These are phyloP conservation scores for Mycena polygramma DNA, from an alignment of 768 basidiomycete genomes.

Conservation along the genomic window DNA sequence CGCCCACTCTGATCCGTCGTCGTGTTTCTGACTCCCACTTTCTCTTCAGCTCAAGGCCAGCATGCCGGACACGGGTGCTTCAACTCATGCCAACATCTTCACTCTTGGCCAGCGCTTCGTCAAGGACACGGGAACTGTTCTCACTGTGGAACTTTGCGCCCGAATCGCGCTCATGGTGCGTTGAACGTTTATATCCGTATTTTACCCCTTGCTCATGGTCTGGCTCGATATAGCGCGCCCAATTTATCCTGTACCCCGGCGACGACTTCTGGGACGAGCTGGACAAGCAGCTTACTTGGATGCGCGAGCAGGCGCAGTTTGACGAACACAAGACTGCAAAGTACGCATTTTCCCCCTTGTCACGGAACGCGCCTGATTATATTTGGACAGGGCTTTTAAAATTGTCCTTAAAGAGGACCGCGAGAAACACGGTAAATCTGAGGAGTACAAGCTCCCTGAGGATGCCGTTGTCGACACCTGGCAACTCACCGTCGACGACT, in stretches of 20 bases:
- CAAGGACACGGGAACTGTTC: background rate
- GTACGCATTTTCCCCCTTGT: background rate
- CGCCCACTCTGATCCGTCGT: background rate
- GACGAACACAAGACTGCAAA: conserved; percentile 6
- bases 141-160: conserved; percentile 4
- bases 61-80: rapidly evolving
- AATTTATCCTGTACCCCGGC: background rate
- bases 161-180: conserved; percentile 19
- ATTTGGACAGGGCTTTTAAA: conserved; percentile 1
- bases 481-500: conserved; percentile 1
- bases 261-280: conserved; percentile 16
- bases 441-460: background rate
- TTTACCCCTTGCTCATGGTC: too few relatives aligned
- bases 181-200: too few relatives aligned
- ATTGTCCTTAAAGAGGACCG: background rate
- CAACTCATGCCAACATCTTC: conserved; percentile 6
- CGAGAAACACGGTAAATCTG: background rate
- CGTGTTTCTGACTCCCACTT: background rate
- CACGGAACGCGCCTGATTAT: background rate
- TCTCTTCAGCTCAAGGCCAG: too few relatives aligned
- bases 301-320: background rate
- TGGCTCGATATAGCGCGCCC: background rate
- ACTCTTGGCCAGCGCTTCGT: conserved; percentile 15
- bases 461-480: conserved; percentile 1
- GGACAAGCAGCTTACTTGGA: background rate